Evolutionary conservation across 2,329 filamentous ascomycete genomes (phyloP).

Genomic region (Penicillium sp.): DNA sequence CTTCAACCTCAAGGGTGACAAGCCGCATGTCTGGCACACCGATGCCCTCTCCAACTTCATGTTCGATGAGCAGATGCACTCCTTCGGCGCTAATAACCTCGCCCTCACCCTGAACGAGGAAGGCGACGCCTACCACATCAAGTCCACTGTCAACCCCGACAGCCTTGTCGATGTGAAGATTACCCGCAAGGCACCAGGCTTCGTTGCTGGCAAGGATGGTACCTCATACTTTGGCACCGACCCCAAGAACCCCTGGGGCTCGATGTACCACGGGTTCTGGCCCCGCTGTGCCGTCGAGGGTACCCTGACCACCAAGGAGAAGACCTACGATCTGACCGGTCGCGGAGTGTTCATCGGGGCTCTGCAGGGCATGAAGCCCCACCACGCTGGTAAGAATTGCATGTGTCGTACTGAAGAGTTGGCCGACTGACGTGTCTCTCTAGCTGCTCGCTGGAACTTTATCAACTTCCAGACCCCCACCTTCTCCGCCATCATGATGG

Average conservation of each 20-base stretch:
- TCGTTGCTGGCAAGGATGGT: conserved; percentile 81
- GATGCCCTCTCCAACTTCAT: conserved; percentile 76
- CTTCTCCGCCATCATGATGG: conserved; percentile 90
- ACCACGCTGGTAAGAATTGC: conserved; percentile 71
- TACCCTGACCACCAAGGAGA: conserved; percentile 78
- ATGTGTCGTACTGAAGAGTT: background rate
- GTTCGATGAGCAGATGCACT: conserved; percentile 80
- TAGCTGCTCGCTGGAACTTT: conserved; percentile 88
- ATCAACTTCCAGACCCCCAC: conserved; percentile 84
- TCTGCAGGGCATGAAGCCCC: conserved; percentile 97
- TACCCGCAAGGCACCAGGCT: conserved; percentile 74
- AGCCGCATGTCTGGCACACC: conserved; percentile 80
- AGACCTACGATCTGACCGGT: conserved; percentile 79
- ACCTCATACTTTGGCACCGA: conserved; percentile 86
- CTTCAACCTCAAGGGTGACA: conserved; percentile 73
- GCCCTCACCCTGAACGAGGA: conserved; percentile 85
- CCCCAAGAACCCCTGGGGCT: conserved; percentile 81
- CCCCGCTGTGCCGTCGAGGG: conserved; percentile 81
- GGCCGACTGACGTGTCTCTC: background rate
- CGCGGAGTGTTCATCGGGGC: conserved; percentile 79
- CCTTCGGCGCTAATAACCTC: conserved; percentile 83
- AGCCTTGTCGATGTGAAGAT: conserved; percentile 85
- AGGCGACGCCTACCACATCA: conserved; percentile 80
- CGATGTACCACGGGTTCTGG: conserved; percentile 93
- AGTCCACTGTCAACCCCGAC: conserved; percentile 79